Base-by-base conservation (phyloP, 2,329 filamentous ascomycete species). In the Neocatenulostroma microsporum region DNA sequence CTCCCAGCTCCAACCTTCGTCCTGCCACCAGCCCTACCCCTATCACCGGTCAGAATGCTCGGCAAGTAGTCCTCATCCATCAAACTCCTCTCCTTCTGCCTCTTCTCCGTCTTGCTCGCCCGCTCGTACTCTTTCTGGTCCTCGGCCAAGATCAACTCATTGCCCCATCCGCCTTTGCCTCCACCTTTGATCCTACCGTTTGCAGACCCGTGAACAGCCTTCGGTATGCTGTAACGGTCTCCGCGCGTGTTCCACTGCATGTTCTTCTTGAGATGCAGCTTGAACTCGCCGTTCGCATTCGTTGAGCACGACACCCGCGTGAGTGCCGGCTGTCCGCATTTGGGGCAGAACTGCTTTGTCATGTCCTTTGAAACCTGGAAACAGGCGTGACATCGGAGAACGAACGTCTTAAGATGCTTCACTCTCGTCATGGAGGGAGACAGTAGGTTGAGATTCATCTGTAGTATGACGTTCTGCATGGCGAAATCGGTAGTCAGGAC, bases 51-150 rank as follows among this genome's bases (percentile, higher is more conserved):
- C 55, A 98, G 57, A 31, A 98, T 84, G 21, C 77, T 72, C 0
- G 91, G 91, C 45, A 96, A 63, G 58, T 88, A 94, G 62, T 98
- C 89, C 56, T 93, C 81, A 56, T 96, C 89, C 89, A 96, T 93
- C 39, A 94, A 64, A 62, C 94, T 86, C 55, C 77, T 80, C 58
- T 84, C 77, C 55, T 80, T 80, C 36, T 46, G 45, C 34, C 82
- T 76, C 51, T 73, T 75, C 56, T 82, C 75, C 49, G 79, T 73
- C 3, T 72, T 73, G 12, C 74, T 60, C 36, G 79, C 79, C 46
- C 73, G 69, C 27, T 74, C 61, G 61, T 84, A 96, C 67, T 98
- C 91, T 67, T 94, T 95, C 69, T 98, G 91, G 59, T 98, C 91
- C 64, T 95, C 89, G 0, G 87, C 79, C 8, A 98, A 66, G 36